Conservation (phyloP, 192 early-diverging fungal species). For the Backusella mclennaniae region DNA sequence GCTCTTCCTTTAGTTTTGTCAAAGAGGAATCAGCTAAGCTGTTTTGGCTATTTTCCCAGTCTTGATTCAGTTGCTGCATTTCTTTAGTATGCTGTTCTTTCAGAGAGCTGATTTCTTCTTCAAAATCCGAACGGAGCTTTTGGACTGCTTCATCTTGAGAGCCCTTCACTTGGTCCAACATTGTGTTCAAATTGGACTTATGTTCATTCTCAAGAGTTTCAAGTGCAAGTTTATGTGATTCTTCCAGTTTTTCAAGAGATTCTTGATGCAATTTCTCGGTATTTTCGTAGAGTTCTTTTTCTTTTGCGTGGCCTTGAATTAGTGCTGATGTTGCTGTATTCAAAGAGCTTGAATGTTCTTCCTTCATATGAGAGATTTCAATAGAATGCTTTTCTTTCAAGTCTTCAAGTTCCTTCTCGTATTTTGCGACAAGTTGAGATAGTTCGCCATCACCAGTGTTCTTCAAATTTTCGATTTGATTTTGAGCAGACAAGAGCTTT, state of each 20-base stretch:
- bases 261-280: background rate
- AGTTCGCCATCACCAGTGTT: conserved; percentile 9
- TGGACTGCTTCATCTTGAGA: background rate
- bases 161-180: background rate
- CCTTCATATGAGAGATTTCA: background rate
- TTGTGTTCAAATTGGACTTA: background rate
- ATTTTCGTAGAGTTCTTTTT: background rate
- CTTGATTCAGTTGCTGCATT: background rate
- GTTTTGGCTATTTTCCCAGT: background rate
- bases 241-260: background rate
- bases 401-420: background rate
- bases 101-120: background rate
- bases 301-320: background rate
- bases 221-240: background rate
- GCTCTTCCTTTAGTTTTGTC: background rate
- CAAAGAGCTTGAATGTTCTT: background rate
- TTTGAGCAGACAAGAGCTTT: background rate
- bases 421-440: background rate
- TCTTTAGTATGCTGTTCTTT: background rate
- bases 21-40: background rate
- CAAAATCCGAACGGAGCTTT: background rate
- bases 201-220: background rate
- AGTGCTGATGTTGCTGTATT: background rate
- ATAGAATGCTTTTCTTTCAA: background rate
- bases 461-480: conserved; percentile 9